These are phyloP conservation scores for Chrysoporthe austroafricana DNA, from an alignment of 2,329 filamentous ascomycete species.

Conservation along the genomic window DNA sequence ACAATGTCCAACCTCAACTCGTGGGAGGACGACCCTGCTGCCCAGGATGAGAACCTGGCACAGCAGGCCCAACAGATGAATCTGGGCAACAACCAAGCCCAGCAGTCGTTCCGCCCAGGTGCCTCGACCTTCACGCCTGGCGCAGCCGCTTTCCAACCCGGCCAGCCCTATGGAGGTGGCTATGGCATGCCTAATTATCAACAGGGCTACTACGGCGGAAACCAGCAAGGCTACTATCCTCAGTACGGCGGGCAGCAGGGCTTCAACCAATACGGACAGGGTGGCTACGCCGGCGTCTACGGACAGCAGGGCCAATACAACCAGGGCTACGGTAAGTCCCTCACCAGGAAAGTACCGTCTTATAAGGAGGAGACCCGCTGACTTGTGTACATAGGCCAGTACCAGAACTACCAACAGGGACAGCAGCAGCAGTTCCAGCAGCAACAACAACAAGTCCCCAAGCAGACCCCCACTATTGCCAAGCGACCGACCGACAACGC, in stretches of 20 bases:
- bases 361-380: conserved; percentile 1
- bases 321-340: conserved; percentile 53
- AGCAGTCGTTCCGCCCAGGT: conserved; percentile 65
- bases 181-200: conserved; percentile 61
- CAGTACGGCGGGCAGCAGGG: conserved; percentile 56
- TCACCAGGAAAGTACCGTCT: not conserved
- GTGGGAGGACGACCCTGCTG: conserved; percentile 87
- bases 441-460: conserved; percentile 43
- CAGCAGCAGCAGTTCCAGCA: conserved; percentile 47
- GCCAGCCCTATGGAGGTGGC: conserved; percentile 66
- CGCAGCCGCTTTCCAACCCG: conserved; percentile 72
- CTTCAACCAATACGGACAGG: conserved; percentile 49
- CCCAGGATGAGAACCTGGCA: conserved; percentile 77
- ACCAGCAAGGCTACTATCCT: conserved; percentile 52
- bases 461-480: conserved; percentile 63
- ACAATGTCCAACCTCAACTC: conserved; percentile 90
- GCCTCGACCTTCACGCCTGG: conserved; percentile 74
- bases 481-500: conserved; percentile 61
- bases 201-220: conserved; percentile 53
- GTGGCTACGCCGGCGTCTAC: conserved; percentile 42
- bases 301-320: conserved; percentile 49
- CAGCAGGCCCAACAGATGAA: conserved; percentile 78
- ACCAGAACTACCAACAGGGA: conserved; percentile 53
- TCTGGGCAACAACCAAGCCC: conserved; percentile 59
- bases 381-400: conserved; percentile 45